Conservation (phyloP, 78 protist species). For the Capsaspora owczarzaki region DNA sequence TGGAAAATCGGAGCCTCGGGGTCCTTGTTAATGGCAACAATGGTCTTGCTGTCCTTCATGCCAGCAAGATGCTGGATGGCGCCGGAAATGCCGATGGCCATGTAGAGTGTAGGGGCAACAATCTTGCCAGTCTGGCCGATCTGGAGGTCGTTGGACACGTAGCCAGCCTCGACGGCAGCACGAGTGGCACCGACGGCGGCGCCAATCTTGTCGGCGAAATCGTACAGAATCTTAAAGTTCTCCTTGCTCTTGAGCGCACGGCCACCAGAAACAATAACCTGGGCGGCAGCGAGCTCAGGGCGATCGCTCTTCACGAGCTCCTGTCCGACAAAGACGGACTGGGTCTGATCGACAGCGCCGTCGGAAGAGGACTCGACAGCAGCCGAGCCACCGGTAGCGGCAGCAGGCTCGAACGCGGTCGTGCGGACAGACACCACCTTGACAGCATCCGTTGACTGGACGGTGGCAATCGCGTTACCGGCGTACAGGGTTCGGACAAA, state of each 20-base stretch:
- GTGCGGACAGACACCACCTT: conserved; percentile 81
- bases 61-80: conserved; percentile 96
- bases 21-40: conserved; percentile 94
- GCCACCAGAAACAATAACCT: conserved; percentile 86
- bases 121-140: conserved; percentile 95
- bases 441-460: conserved; percentile 66
- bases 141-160: conserved; percentile 85
- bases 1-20: conserved; percentile 86
- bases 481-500: conserved; percentile 94
- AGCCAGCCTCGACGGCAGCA: conserved; percentile 96
- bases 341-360: conserved; percentile 1
- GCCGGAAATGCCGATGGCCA: conserved; percentile 95
- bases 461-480: conserved; percentile 91
- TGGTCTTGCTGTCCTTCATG: conserved; percentile 95
- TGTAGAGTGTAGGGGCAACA: conserved; percentile 95
- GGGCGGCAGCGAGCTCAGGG: conserved; percentile 86
- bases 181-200: conserved; percentile 95
- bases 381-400: conserved; percentile 53
- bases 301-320: conserved; percentile 71
- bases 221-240: conserved; percentile 84
- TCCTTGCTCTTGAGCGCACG: conserved; percentile 87
- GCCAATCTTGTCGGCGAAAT: conserved; percentile 82
- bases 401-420: conserved; percentile 87
- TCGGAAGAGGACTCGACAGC: background rate
- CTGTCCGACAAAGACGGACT: conserved; percentile 7